Conservation (phyloP, 192 early-diverging fungal species). For the Coemansia sp. region DNA sequence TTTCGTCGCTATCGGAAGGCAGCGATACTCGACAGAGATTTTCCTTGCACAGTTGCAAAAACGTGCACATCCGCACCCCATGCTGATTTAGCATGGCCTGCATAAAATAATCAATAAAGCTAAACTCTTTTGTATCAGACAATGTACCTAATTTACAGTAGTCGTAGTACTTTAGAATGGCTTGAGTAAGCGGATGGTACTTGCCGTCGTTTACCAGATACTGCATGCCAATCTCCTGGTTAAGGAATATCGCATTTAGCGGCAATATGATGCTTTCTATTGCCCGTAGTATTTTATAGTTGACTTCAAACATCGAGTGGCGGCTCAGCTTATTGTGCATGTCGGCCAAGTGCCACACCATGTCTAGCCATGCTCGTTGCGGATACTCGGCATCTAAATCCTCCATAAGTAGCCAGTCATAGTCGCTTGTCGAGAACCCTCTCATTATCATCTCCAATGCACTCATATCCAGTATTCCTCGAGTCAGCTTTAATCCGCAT, state of each 20-base stretch:
- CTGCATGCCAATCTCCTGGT: slow-evolving; percentile 8
- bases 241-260: slow-evolving; percentile 33
- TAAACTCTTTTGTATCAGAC: slow-evolving; percentile 1
- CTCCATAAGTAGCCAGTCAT: slow-evolving; percentile 24
- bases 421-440: slow-evolving; percentile 22
- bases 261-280: slow-evolving; percentile 39
- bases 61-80: slow-evolving; percentile 27
- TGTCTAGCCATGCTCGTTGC: slow-evolving; percentile 36
- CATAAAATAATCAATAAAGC: slow-evolving; percentile 46
- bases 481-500: slow-evolving; percentile 23
- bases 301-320: slow-evolving; percentile 40
- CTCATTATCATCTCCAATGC: slow-evolving; percentile 24
- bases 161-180: slow-evolving; percentile 21
- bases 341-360: slow-evolving; percentile 37
- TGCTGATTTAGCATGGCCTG: slow-evolving; percentile 35
- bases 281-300: slow-evolving; percentile 39
- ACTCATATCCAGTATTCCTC: slow-evolving; percentile 33
- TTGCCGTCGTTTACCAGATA: slow-evolving; percentile 13
- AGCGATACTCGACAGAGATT: not conserved
- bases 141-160: not conserved
- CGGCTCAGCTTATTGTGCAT: slow-evolving; percentile 27
- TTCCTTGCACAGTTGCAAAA: slow-evolving; percentile 27
- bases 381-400: slow-evolving; percentile 39
- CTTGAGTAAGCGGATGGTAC: slow-evolving; percentile 28
- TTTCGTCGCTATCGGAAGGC: not conserved